These are phyloP conservation scores for Cryphonectria radicalis DNA, from an alignment of 2,329 filamentous ascomycete species.

Conservation along the genomic window DNA sequence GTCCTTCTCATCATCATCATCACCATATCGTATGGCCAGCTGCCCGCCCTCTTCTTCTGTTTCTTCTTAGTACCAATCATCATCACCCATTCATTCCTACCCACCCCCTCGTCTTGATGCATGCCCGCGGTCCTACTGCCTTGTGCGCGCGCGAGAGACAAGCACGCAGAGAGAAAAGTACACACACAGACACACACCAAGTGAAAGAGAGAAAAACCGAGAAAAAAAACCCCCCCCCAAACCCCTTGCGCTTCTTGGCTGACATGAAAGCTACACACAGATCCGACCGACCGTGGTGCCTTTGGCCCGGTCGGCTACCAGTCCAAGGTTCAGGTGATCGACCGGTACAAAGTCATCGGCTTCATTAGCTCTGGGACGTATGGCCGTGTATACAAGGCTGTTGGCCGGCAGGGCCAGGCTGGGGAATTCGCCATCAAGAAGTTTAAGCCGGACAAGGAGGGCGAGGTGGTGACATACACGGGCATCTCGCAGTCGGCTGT, in stretches of 20 bases:
- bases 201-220: background rate
- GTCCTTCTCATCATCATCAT: slow-evolving; percentile 27
- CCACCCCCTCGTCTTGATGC: background rate
- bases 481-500: slow-evolving; percentile 97
- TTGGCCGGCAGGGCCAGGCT: slow-evolving; percentile 71
- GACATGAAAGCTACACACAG: slow-evolving; percentile 45
- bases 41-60: slow-evolving; percentile 28
- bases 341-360: slow-evolving; percentile 94
- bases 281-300: slow-evolving; percentile 55
- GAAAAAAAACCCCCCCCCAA: too few relatives aligned
- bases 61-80: background rate
- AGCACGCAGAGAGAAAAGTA: too few relatives aligned
- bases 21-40: slow-evolving; percentile 28
- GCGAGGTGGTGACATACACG: slow-evolving; percentile 91
- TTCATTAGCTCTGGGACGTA: slow-evolving; percentile 99
- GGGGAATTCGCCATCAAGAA: slow-evolving; percentile 99
- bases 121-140: background rate
- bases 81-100: too few relatives aligned
- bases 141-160: background rate
- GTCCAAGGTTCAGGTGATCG: slow-evolving; percentile 84
- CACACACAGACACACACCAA: background rate
- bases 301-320: slow-evolving; percentile 57
- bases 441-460: slow-evolving; percentile 99
- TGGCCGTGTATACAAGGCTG: slow-evolving; percentile 95
- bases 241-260: slow-evolving; percentile 34